Base-by-base conservation (phyloP, 306 rosid species). In the Arachis hypogaea region DNA sequence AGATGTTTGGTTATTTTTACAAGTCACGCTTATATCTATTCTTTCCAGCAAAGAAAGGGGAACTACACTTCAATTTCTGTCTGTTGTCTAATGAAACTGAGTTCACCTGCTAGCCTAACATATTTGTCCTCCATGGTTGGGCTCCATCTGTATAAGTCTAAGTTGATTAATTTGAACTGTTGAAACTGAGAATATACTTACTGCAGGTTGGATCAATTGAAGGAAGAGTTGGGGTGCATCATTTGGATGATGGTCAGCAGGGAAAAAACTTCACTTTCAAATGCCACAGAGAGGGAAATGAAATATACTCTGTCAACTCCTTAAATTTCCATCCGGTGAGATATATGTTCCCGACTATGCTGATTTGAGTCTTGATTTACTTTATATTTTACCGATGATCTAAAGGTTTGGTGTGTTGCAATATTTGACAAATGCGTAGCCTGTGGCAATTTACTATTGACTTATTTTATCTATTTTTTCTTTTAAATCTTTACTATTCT, bases 171-270 rank as follows among this genome's bases (percentile, higher is more conserved):
- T 78, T 56, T 58, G 73, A 68, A 63, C 51, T 71, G 60, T 63
- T 83, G 70, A 69, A 77, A 71, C 68, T 82, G 71, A 71, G 47
- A 70, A 59, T 78, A 44, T 62, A 65, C 74, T 68, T 33, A 50
- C 58, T 66, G 64, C 82, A 91, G 98, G 89, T 94, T 66, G 97
- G 98, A 69, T 94, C 97, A 38, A 89, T 91, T 62, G 98, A 94
- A 82, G 97, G 98, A 73, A 86, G 98, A 81, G 98, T 94, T 68
- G 98, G 98, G 70, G 98, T 94, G 73, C 97, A 94, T 79, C 97
- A 91, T 78, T 82, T 94, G 66, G 98, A 94, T 68, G 97, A 91
- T 45, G 68, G 88, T 71, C 91, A 82, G 73, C 88, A 83, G 71
- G 82, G 77, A 74, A 91, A 94, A 85, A 94, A 94, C 70, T 94